A percentile compares a stretch with the other conserved stretches of the same genome.
phyloP scores from a whole-genome alignment of 441 rosid species.

The Gossypium gossypioides region DNA sequence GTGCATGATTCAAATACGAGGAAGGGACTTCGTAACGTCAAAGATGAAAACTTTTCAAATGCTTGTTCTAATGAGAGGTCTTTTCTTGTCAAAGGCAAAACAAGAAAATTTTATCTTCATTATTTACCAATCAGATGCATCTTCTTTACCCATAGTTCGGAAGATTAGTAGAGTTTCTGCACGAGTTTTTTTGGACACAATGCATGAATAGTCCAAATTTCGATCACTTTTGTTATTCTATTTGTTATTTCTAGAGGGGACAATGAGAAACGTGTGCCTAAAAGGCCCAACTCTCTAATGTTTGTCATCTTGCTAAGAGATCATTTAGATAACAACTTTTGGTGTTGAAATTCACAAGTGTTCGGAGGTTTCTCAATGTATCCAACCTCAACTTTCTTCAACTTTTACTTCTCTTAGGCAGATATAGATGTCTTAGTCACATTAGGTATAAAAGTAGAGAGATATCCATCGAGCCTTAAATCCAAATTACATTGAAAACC shows the following conservation, averaged over 20 bases:
- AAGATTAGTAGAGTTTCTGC: conserved; percentile 20
- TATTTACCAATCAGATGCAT: background rate
- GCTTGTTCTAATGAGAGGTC: conserved; percentile 32
- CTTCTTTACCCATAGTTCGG: background rate
- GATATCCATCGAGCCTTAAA: no score
- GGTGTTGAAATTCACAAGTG: no score
- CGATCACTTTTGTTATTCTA: conserved; percentile 14
- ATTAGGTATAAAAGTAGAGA: no score
- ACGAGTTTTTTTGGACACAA: background rate
- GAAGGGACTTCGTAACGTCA: conserved; percentile 7
- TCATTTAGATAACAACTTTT: no score
- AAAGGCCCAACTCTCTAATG: no score
- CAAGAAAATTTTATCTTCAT: conserved; percentile 16
- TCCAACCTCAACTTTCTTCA: no score
- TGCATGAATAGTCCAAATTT: conserved; percentile 1
- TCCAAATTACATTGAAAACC: background rate
- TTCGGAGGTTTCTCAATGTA: no score
- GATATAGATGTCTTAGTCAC: no score
- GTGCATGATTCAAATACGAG: conserved; percentile 27
- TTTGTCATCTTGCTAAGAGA: no score
- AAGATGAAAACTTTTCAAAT: conserved; percentile 21
- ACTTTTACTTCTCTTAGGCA: no score
- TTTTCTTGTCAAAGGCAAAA: conserved; percentile 25
- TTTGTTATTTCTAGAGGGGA: no score
- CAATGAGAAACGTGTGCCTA: background rate